Conservation (phyloP, 2,329 filamentous ascomycete species). For the Niveomyces coronatus region DNA sequence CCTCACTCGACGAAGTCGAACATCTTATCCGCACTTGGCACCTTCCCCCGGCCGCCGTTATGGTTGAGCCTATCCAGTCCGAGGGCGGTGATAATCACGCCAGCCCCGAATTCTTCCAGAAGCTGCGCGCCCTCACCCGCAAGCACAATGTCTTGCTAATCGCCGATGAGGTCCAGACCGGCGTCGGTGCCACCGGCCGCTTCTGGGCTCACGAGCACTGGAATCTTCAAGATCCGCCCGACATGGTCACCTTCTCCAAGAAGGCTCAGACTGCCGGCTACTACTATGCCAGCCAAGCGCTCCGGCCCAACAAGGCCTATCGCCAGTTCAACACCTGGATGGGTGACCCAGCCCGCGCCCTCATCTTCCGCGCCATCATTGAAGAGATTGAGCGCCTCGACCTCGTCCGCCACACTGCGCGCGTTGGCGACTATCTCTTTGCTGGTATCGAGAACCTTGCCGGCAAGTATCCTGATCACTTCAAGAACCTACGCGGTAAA, state of each 20-base stretch:
- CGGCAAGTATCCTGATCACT: constrained; percentile 61
- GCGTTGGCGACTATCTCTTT: constrained; percentile 71
- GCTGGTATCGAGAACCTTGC: constrained; percentile 57
- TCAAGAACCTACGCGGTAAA: constrained; percentile 78
- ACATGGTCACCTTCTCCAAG: constrained; percentile 93
- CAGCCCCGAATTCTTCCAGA: constrained; percentile 75
- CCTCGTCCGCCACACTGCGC: constrained; percentile 70
- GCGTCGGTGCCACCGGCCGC: constrained; percentile 82
- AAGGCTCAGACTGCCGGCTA: constrained; percentile 92
- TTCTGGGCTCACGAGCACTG: constrained; percentile 98
- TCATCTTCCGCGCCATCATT: constrained; percentile 81
- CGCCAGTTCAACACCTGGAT: constrained; percentile 98
- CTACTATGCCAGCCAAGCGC: constrained; percentile 72
- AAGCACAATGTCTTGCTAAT: constrained; percentile 75
- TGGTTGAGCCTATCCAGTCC: constrained; percentile 86
- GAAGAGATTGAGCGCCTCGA: constrained; percentile 66
- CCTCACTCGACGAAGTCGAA: constrained; percentile 75
- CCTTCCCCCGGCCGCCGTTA: constrained; percentile 67
- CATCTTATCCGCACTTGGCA: constrained; percentile 69
- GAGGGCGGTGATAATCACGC: constrained; percentile 95
- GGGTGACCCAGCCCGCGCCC: constrained; percentile 76
- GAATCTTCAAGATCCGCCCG: constrained; percentile 67
- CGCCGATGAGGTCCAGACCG: constrained; percentile 90
- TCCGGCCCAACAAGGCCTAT: constrained; percentile 87
- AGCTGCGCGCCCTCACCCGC: constrained; percentile 68